Evolutionary conservation across 1,139 yeast genomes (phyloP), one percentile per base, ranked within the genome.

Genomic region (Petasospora fabianii): DNA sequence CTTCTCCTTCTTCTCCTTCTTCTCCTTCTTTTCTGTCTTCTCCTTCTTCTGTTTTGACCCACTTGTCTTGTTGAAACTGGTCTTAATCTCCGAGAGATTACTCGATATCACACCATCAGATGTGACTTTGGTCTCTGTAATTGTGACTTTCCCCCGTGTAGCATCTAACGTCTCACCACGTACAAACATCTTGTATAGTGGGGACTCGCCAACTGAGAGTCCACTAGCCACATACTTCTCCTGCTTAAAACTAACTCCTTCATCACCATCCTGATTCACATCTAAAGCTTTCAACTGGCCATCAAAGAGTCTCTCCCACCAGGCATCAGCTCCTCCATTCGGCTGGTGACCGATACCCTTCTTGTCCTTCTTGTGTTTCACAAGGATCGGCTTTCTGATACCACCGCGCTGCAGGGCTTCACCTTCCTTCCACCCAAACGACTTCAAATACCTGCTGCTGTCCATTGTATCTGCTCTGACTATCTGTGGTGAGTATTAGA

Each of bases 271-370:
- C 2, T 60, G 57, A 22, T 57, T 66, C 7, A 88, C 92, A 42
- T 85, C 90, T 34, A 92, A 60, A 16, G 77, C 75, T 57, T 86
- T 86, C 48, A 92, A 71, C 53, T 88, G 96, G 2, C 96, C 96
- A 61, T 92, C 97, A 64, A 92, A 92, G 34, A 90, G 68, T 50
- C 84, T 73, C 51, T 92, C 97, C 98, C 98, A 92, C 98, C 98
- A 92, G 38, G 86, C 83, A 54, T 88, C 97, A 5, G 66, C 66
- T 31, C 58, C 53, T 5, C 68, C 69, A 42, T 84, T 80, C 50
- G 86, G 96, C n/a, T 47, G 48, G 54, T 82, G 82, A 0, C 96
- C 96, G 32, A 92, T 69, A 4, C 98, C 98, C 56, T 87, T 87
- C 43, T 80, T 82, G 57, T 92, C 97, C 51, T 80, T 80, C 64